Base-by-base conservation (phyloP, 169 alveolate species). In the Plasmodium gonderi region DNA sequence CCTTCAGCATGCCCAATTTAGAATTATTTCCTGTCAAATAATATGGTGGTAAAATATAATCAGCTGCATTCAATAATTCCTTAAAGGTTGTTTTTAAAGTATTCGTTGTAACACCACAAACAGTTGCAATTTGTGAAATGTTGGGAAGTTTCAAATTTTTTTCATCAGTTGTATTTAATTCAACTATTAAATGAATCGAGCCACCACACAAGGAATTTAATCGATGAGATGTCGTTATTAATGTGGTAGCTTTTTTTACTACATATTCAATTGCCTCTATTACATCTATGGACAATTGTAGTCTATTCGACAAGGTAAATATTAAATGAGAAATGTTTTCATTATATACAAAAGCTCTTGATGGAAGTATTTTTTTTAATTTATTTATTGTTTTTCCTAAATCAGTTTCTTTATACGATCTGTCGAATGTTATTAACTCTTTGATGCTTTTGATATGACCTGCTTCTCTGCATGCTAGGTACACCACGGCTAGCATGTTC, bases 401-500 rank as follows among this genome's bases (percentile, higher is more conserved):
- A 64, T 97, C 98, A 78, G 94, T 95, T 60, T 96, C 97, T 74
- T 97, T 82, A 45, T 97, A 81, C 7, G 97, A 92, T 40, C 98
- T 79, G 85, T 97, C 98, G 65, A 91, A 97, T 0, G 96, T 82
- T 17, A 92, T 81, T 26, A 97, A 91, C 92, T 97, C 98, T 87
- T 96, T 95, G 11, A 97, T 94, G 9, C 98, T 96, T 45, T 98
- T 96, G 45, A 97, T 95, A n/a, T 93, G 97, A 0, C 97, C 97
- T 14, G 96, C 98, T 91, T 97, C 98, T 26, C 98, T 94, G 64
- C 98, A 95, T n/a, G 98, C 98, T 92, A 97, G 67, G 75, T 97
- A 97, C 5, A 96, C 95, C 23, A 97, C 96, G 9, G 98, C 98
- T 44, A 97, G 90, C 92, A 96, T 96, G 91, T 97, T 92, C 49